Evolutionary conservation across 768 basidiomycete genomes (phyloP), one percentile per base, ranked within the genome.

Genomic region (Tylopilus felleus): DNA sequence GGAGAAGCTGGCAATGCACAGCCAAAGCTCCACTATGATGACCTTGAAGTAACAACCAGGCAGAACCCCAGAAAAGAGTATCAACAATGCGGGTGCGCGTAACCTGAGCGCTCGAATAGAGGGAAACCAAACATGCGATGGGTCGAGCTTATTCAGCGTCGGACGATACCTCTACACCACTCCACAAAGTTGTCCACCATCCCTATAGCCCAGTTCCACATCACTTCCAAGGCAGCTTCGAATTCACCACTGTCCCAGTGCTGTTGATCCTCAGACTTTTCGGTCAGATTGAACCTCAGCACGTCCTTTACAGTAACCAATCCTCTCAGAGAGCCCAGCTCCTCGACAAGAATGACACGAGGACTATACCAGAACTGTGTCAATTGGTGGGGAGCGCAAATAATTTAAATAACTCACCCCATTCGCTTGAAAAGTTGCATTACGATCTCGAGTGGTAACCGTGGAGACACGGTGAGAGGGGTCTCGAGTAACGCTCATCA

Each of bases 341-440:
- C 83, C 66, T 93, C 92, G 4, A 98, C 93, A 14, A 98, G 79
- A 52, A 99, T 96, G n/a, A 96, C 90, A 25, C 95, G 88, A 0
- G 97, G 97, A 8, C 96, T 98, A 58, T 38, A 25, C 23, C 35
- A 33, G 29, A 28, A 22, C 31, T 2, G 21, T 8, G 14, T 35
- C 56, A 6, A 59, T 42, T 21, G 8, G 4, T 1, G 21, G 4
- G 28, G 25, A 29, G n/a, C 16, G 1, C 8, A 10, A 19, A 43
- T 19, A 4, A 58, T 31, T 19, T 47, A 40, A 41, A 59, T 3
- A 14, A 78, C 92, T 61, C 65, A 97, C 97, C 97, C 97, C 88
- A 99, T 91, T 43, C 93, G 82, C 67, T 96, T 92, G 78, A 98
- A 99, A 25, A 99, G 74, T 66, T 99, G 93, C 89, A 97, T 93